Evolutionary conservation across 2,329 filamentous ascomycete species (phyloP), one percentile per base, ranked within the genome.

Genomic region (Botryotinia convoluta): DNA sequence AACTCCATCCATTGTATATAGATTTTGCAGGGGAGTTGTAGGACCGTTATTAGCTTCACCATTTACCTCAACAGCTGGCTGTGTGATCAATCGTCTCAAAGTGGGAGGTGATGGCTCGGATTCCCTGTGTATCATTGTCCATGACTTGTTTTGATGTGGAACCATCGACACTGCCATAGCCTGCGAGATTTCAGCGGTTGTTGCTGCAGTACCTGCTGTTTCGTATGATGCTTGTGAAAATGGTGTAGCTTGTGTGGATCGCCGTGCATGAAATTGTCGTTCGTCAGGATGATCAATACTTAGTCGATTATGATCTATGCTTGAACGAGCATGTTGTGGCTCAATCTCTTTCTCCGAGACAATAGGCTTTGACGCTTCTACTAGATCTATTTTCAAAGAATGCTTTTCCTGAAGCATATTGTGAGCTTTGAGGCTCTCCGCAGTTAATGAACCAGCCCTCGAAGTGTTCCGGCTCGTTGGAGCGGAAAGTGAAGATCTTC

Each of bases 221-320:
- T 90, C 89, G 65, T 90, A 84, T 0, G 89, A 91, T 0, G 84
- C 83, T 73, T 88, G 83, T 2, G 89, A 91, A 77, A 91, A 91
- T 6, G 89, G 89, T 0, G 89, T 91, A 75, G 87, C 87, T 75
- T 88, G 85, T 9, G 86, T 84, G 9, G 87, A 87, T 57, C 87
- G 82, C 68, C 86, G 85, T n/a, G 29, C 65, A 54, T 68, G 48
- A 26, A 29, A 76, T 85, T 87, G 61, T 85, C 84, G 72, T 68
- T 68, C 65, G 35, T 57, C 65, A 22, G 54, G 65, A 57, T 68
- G 48, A 9, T 68, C 65, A 32, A 68, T 57, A 57, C 65, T 73
- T 89, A 88, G 9, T 86, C 86, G 75, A 57, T 87, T 86, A 20
- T 83, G 84, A 74, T 88, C 87, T 59, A 86, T 82, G 83, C 84